Conservation (phyloP, 75 land plant species). For the Sequoiadendron giganteum region DNA sequence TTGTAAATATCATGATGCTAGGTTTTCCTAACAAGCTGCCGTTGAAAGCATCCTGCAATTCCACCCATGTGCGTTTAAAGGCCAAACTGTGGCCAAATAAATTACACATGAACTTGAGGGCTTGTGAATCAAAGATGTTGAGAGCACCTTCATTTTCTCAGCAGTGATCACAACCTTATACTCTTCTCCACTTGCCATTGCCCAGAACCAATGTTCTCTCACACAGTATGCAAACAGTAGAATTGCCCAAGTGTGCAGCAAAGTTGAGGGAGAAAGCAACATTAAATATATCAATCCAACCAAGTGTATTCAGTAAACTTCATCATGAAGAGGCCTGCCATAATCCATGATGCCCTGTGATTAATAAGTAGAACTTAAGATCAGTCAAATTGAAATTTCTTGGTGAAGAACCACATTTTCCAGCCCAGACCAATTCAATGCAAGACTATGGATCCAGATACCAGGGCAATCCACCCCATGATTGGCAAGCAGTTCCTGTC, state of each 20-base stretch:
- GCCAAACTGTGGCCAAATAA: background rate
- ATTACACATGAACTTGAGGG: background rate
- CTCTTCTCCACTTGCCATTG: background rate
- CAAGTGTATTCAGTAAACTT: background rate
- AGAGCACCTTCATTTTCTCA: background rate
- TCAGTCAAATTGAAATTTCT: background rate
- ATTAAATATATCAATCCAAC: background rate
- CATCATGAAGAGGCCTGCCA: background rate
- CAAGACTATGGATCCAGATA: background rate
- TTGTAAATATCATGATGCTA: background rate
- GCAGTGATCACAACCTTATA: background rate
- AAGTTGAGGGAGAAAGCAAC: background rate
- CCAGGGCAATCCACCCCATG: background rate
- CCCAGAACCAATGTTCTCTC: background rate
- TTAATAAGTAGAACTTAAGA: background rate
- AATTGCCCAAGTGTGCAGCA: background rate
- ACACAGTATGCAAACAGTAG: background rate
- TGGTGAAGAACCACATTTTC: background rate
- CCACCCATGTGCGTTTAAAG: background rate
- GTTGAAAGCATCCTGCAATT: no score
- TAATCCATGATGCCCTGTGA: background rate
- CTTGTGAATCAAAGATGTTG: background rate
- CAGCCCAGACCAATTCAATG: background rate
- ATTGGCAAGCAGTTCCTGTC: background rate
- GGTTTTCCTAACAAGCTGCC: background rate